Conservation (phyloP, 1,284 basidiomycete genomes). For the Sporisorium sorghi region DNA sequence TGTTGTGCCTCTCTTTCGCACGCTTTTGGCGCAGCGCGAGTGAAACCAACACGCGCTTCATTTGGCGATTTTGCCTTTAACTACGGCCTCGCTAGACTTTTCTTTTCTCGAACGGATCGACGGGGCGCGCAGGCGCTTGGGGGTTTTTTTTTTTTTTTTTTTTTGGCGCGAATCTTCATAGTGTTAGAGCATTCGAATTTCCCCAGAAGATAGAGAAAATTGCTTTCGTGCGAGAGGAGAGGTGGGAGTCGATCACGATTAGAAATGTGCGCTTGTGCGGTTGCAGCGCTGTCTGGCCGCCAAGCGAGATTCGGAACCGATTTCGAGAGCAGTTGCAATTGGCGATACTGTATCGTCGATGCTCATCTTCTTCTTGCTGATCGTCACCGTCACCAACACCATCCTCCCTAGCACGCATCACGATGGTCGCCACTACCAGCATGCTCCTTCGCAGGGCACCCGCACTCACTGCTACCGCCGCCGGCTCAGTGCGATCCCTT, state of each 20-base stretch:
- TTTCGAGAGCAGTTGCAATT: constrained; percentile 7
- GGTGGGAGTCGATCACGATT: constrained; percentile 11
- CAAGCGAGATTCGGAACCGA: constrained; percentile 20
- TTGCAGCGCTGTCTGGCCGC: background rate
- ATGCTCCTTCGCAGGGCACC: constrained; percentile 30
- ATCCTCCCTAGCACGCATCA: background rate
- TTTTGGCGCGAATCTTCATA: background rate
- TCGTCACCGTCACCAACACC: constrained; percentile 13
- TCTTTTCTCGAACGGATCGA: constrained; percentile 22
- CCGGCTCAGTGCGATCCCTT: constrained; percentile 35
- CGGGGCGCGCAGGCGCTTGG: constrained; percentile 2
- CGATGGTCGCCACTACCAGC: constrained; percentile 39
- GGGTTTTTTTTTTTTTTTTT: no score
- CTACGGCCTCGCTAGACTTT: background rate
- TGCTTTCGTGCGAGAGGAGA: constrained; percentile 10
- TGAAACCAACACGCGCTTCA: constrained; percentile 31
- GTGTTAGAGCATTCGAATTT: constrained; percentile 5
- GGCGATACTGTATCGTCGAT: constrained; percentile 3
- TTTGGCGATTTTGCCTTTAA: background rate
- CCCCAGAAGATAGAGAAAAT: no score
- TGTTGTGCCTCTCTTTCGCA: constrained; percentile 1
- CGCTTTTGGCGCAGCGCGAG: background rate
- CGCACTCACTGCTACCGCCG: constrained; percentile 11
- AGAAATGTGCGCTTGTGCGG: constrained; percentile 7
- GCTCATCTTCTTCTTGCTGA: constrained; percentile 3